A percentile compares a stretch with the other conserved stretches of the same genome.
These are phyloP conservation scores for Leishmania amazonensis DNA, from an alignment of 208 protist genomes.

Conservation along the genomic window DNA sequence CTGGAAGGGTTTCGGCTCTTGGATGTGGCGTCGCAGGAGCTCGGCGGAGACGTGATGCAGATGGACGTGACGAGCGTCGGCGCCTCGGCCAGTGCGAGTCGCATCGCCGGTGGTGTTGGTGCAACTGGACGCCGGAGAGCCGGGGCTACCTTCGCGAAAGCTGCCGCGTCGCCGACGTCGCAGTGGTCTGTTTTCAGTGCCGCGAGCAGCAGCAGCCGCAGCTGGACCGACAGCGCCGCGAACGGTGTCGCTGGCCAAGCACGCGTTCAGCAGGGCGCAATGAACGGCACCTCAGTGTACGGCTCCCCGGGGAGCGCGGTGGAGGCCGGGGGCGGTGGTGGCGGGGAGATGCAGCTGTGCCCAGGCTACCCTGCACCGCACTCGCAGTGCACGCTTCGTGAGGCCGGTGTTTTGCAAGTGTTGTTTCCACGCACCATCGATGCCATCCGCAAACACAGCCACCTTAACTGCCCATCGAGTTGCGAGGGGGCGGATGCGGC, in stretches of 20 bases:
- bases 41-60: constrained; percentile 10
- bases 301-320: neutral
- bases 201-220: constrained; percentile 29
- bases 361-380: constrained; percentile 52
- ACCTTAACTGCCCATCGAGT: constrained; percentile 46
- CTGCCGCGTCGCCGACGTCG: constrained; percentile 24
- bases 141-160: neutral
- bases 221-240: constrained; percentile 17
- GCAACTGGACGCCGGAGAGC: neutral
- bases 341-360: constrained; percentile 7
- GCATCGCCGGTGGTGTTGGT: neutral
- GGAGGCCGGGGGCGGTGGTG: too few species aligned
- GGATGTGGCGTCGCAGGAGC: constrained; percentile 40
- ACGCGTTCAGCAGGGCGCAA: neutral
- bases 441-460: constrained; percentile 40
- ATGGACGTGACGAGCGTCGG: neutral
- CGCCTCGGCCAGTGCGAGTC: neutral
- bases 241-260: constrained; percentile 3
- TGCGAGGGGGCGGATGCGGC: constrained; percentile 12
- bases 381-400: constrained; percentile 44
- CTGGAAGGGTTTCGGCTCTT: constrained; percentile 60
- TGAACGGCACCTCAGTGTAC: neutral
- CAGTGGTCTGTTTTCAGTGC: constrained; percentile 29
- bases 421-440: constrained; percentile 70
- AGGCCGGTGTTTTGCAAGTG: constrained; percentile 50